Percentiles rank a stretch among this genome's conserved stretches.
Evolutionary conservation across 352 stramenopile species (phyloP).

Genomic region (Achlya hypogyna): DNA sequence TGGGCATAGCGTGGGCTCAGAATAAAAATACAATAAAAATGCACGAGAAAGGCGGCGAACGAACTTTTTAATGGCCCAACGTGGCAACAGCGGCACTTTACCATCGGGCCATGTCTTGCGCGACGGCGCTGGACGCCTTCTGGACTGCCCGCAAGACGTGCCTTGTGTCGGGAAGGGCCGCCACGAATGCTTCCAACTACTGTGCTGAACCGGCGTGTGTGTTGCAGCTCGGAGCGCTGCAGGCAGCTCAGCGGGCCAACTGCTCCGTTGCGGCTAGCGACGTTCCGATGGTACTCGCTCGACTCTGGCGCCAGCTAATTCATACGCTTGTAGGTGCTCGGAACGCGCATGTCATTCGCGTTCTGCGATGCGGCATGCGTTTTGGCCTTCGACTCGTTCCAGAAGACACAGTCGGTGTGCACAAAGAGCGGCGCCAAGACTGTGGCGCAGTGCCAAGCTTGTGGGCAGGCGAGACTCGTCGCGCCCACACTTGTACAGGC

Average conservation of each 20-base stretch:
- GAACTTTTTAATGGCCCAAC: too few relatives aligned
- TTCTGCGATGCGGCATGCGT: constrained; percentile 2
- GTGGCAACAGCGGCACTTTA: too few relatives aligned
- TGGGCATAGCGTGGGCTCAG: too few relatives aligned
- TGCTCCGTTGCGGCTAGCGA: neutral
- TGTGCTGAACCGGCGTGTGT: neutral
- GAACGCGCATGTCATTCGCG: neutral
- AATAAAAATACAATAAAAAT: too few relatives aligned
- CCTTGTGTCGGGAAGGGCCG: neutral
- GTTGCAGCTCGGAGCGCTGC: neutral
- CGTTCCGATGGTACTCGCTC: neutral
- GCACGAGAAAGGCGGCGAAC: too few relatives aligned
- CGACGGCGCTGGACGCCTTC: neutral
- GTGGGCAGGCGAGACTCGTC: neutral
- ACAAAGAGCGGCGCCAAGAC: neutral
- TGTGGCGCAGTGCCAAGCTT: neutral
- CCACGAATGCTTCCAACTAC: neutral
- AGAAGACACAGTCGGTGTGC: neutral
- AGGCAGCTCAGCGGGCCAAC: neutral
- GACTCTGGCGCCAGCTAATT: neutral
- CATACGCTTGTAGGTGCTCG: neutral
- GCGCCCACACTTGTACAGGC: neutral
- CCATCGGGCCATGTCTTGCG: too few relatives aligned
- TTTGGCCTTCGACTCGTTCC: neutral
- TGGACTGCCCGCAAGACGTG: neutral